Evolutionary conservation across 139 green algal species (phyloP).

Genomic region (Spirogloea muscicola): DNA sequence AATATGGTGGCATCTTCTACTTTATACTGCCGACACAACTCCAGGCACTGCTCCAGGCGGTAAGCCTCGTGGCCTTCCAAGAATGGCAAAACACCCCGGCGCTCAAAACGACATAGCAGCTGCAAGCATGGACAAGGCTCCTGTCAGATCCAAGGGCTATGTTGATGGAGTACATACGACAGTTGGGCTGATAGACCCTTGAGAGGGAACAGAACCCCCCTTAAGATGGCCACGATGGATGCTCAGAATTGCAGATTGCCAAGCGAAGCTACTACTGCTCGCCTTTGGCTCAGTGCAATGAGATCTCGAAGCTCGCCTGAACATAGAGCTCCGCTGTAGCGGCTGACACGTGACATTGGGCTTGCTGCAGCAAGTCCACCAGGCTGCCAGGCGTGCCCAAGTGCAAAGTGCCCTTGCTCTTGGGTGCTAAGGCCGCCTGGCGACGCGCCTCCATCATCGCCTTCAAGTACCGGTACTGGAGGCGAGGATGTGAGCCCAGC

Average conservation of each 20-base stretch:
- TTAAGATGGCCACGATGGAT: background rate
- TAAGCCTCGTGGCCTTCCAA: constrained; percentile 57
- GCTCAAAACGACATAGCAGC: constrained; percentile 63
- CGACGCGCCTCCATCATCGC: background rate
- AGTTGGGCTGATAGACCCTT: background rate
- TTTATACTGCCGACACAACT: constrained; percentile 39
- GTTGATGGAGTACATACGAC: background rate
- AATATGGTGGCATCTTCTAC: constrained; percentile 54
- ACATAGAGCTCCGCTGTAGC: constrained; percentile 39
- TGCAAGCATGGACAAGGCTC: constrained; percentile 1
- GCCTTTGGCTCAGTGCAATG: background rate
- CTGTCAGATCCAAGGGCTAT: background rate
- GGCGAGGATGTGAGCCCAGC: background rate
- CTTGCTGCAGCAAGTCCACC: constrained; percentile 7
- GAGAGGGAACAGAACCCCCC: background rate
- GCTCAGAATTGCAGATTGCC: background rate
- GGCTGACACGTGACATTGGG: constrained; percentile 6
- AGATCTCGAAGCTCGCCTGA: background rate
- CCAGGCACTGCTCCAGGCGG: constrained; percentile 60
- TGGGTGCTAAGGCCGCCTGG: background rate
- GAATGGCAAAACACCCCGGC: constrained; percentile 57
- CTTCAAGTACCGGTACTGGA: constrained; percentile 30
- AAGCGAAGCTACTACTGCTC: background rate
- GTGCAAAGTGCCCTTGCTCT: background rate
- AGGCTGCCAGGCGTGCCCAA: background rate